Evolutionary conservation across 2,329 filamentous ascomycete species (phyloP), one percentile per base, ranked within the genome.

Genomic region (Paracoccidioides lutzii): DNA sequence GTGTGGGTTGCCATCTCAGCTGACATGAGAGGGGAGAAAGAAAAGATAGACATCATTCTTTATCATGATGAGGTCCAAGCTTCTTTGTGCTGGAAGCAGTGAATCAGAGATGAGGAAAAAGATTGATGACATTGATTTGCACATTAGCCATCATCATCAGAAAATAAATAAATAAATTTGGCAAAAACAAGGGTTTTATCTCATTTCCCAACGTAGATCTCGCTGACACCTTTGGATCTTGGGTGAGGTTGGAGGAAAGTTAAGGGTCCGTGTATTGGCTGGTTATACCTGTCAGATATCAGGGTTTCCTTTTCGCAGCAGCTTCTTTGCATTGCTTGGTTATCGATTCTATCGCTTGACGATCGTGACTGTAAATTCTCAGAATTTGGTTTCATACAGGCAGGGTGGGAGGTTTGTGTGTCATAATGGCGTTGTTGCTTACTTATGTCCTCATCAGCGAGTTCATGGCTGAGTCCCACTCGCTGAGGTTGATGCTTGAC

Each of bases 401-500:
- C 35, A 14, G 15, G 8, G 28, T 28, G 4, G 22, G 14, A n/a
- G 28, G 43, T 2, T 1, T 15, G 6, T 40, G 5, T 8, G n/a
- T 42, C 5, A 44, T 38, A 37, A 37, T 3, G 33, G 32, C 10
- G 14, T 46, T 45, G 58, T 38, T 41, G 78, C 84, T 76, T 79
- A 91, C 88, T 88, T 73, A 98, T 95, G 75, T 98, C 93, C 75
- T 98, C 93, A 71, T 98, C 93, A 57, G 83, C 88, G 66, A 98
- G 78, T 76, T 95, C 89, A 71, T 98, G 93, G 54, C 81, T 77
- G 61, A 98, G 79, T 52, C 93, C 93, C 60, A 97, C 93, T 66
- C 90, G 83, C 75, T 98, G 93, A 61, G 93, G 93, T 75, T 97
- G 93, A 76, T 98, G 93, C 79, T 97, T 97, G 63, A 97, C 91